Base-by-base conservation (phyloP, 192 early-diverging fungal species). In the Backusella sp. region DNA sequence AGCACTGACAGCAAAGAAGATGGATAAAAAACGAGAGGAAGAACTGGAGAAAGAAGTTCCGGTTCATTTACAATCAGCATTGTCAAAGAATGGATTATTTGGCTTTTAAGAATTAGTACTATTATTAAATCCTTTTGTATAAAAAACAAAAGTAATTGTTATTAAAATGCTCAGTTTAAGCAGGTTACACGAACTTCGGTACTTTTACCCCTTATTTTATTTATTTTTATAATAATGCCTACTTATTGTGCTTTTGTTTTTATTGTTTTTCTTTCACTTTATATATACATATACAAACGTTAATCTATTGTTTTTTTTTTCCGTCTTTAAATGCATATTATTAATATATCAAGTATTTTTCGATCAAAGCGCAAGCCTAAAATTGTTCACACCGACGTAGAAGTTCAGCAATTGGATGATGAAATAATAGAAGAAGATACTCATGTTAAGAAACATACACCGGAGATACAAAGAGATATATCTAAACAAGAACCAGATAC, bases 11-110 rank as follows among this genome's bases (percentile, higher is more conserved):
- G 46, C 69, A 6, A 82, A 82, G 37, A 77, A 82, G 30, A 72
- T 78, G 59, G 80, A 82, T 44, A 76, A 77, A 35, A 75, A 72
- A 35, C 44, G 66, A n/a, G 79, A 80, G 66, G 79, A 80, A 74
- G 79, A 80, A 53, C 19, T 77, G 12, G 34, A 53, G 2, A 80
- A 74, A 39, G 32, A 68, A 41, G 59, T 77, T 35, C 79, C 79
- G 14, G 67, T 37, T 62, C 79, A 80, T 39, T 37, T 80, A 70
- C 75, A 76, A 46, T 35, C 42, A 42, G 68, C 79, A 36, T 36
- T 80, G 34, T 36, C 70, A 21, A 76, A 73, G 21, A 73, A 80
- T 65, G 79, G 79, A 14, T 41, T 80, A 66, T 80, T 80, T 69
- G 62, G 71, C 9, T 73, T 73, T 65, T 73, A 56, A 56, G 14